Base-by-base conservation (phyloP, 2,329 filamentous ascomycete genomes). In the Zymoseptoria tritici region DNA sequence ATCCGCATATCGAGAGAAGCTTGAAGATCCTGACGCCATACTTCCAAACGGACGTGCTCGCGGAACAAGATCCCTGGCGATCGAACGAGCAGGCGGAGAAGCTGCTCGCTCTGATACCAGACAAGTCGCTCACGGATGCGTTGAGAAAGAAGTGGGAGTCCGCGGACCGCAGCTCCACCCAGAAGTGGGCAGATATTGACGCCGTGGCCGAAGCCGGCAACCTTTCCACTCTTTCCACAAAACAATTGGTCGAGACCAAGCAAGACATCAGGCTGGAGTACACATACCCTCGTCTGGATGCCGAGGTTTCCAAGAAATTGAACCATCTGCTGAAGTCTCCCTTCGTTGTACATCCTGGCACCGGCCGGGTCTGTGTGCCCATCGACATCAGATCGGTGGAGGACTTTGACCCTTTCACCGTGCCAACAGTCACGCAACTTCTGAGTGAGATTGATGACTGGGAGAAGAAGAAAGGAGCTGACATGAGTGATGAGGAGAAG, bases 241-340 rank as follows among this genome's bases (percentile, higher is more conserved):
- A 82, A 63, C 85, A 87, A 2, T 81, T 99, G 11, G 82, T 88
- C 8, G 90, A 97, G 69, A 91, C 91, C 21, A 97, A 97, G 77
- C 91, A 97, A 74, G 94, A 97, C 72, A 89, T 99, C 62, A 87
- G 97, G 3, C 84, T 99, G 29, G 94, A 99, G 76, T 97, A 99
- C 77, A 97, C 94, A 6, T 99, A 99, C 75, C 94, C 94, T 2
- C 88, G 94, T 49, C 88, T 99, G 57, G 94, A 99, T 80, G 92
- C 94, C 62, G 91, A 96, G 75, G 94, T 99, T 72, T 94, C 89
- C 72, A 97, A 97, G 80, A 96, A 97, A 74, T 85, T 96, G 59
- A 97, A 97, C 78, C 94, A 99, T 82, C 85, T 99, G 81, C 86
- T 99, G 68, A 99, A 99, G 74, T 92, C 88, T 63, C 94, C 94